Base-by-base conservation (phyloP, 257 asterid genomes). In the Jaltomata sinuosa region DNA sequence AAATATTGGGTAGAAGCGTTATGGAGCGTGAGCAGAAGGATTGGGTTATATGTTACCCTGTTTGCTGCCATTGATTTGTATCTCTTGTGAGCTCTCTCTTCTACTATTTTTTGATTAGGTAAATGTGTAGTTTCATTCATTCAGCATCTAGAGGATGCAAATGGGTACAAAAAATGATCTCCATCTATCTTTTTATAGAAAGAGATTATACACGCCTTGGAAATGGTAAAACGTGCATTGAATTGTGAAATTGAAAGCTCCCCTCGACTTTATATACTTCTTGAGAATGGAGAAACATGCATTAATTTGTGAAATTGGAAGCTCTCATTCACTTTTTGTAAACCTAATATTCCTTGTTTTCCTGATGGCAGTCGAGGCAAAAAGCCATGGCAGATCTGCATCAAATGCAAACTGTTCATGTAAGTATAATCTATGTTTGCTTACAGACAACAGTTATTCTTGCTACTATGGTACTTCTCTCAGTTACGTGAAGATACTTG, bases 341-440 rank as follows among this genome's bases (percentile, higher is more conserved):
- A 71, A 36, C 55, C 81, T 49, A 83, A 61, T 12, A 16, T 25
- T 79, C 14, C 55, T 62, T 79, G 21, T 79, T 83, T 64, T 61
- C 59, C 85, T 85, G 62, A 49, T 84, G 90, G 94, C 98, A 97
- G 99, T 97, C 99, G 19, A 97, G 98, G 92, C 97, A 94, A 86
- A 97, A 97, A 65, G 98, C 98, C 65, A 82, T 90, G 38, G 84
- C 93, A 7, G 99, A 97, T 94, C 91, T 97, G 87, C 96, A 89
- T 64, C 99, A 93, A 90, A 97, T 97, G 99, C 98, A 93, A 89
- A 87, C 78, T 85, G 89, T 91, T 78, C 92, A 95, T 85, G 99
- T 97, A 92, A 94, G 99, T 45, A 67, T 72, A 29, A 74, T 62
- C 79, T 42, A 55, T 83, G 83, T 32, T 80, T 84, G 53, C 84